Evolutionary conservation across 768 basidiomycete species (phyloP), one percentile per base, ranked within the genome.

Genomic region (Leccinum longicurvipes): DNA sequence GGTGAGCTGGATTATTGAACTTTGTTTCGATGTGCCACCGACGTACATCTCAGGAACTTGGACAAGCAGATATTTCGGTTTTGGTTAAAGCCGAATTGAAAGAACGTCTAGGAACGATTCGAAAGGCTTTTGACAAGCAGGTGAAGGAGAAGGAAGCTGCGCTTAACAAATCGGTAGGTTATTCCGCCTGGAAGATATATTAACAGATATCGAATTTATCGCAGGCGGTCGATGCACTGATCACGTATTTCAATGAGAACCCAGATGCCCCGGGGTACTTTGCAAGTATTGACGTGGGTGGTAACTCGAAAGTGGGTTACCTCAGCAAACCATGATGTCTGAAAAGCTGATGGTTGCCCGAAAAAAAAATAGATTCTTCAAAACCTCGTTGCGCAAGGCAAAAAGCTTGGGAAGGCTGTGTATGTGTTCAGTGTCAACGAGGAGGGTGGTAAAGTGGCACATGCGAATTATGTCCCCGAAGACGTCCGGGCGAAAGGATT

Each of bases 31-130:
- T 42, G 14, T 46, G 27, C 39, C 50, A 31, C n/a, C 46, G 10
- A 57, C 32, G 47, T 14, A 25, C 28, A 42, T 47, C 4, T 23
- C 63, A 98, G 95, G 92, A 93, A 73, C 83, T 98, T 34, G 86
- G 85, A 45, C 90, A 93, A 70, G 82, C 89, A 9, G 89, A 93
- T 65, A 94, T 98, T 39, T 95, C 95, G 1, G 79, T 95, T 32
- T 73, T 96, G 53, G 79, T 80, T 58, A 98, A 97, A 72, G 82
- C 85, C 2, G 80, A 86, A 51, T 76, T 99, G 56, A 87, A 84
- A 63, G 89, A 95, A 47, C 83, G 83, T 25, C 78, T 93, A 50
- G 78, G 77, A 11, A 74, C 74, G 29, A 78, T 91, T 51, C 86
- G 91, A 50, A 93, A 93, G 72, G 82, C 86, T 4, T 86, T 94